phyloP scores from a whole-genome alignment of 208 protist species.

The Crithidia sp. region DNA sequence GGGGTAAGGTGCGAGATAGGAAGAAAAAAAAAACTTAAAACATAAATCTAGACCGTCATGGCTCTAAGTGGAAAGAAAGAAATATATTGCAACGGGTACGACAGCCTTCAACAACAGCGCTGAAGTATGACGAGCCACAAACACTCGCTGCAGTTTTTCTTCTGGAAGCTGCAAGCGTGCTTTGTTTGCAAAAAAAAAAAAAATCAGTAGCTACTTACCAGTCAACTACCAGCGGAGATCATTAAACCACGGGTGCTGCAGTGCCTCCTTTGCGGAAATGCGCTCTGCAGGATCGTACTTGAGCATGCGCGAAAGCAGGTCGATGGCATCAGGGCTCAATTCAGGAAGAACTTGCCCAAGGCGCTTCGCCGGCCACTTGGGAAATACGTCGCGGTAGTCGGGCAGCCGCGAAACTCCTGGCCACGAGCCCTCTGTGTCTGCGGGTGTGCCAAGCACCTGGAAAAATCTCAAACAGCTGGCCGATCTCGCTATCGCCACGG shows the following conservation, averaged over 20 bases:
- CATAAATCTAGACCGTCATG: too few species aligned
- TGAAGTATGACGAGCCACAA: too few species aligned
- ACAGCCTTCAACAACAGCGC: conserved; percentile 11
- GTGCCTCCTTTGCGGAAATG: conserved; percentile 90
- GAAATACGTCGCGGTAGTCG: conserved; percentile 97
- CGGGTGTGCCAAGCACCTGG: conserved; percentile 96
- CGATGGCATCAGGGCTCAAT: conserved; percentile 80
- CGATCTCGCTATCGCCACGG: conserved; percentile 97
- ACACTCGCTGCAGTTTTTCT: too few species aligned
- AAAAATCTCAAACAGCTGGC: conserved; percentile 99
- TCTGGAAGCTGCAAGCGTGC: too few species aligned
- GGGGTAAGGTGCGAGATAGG: neutral
- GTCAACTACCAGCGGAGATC: conserved; percentile 58
- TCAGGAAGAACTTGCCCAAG: conserved; percentile 71
- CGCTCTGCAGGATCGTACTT: conserved; percentile 88
- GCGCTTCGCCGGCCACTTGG: conserved; percentile 87
- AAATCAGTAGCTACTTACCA: too few species aligned
- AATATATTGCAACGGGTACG: conserved; percentile 1
- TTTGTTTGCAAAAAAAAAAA: too few species aligned
- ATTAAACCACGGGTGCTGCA: conserved; percentile 92
- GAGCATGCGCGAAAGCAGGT: conserved; percentile 91
- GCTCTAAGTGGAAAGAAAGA: neutral
- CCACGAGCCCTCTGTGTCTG: conserved; percentile 95
- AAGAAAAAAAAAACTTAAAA: neutral
- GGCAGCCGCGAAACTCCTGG: conserved; percentile 97